phyloP scores from a whole-genome alignment of 1,284 basidiomycete genomes.

The Schizopora paradoxa region DNA sequence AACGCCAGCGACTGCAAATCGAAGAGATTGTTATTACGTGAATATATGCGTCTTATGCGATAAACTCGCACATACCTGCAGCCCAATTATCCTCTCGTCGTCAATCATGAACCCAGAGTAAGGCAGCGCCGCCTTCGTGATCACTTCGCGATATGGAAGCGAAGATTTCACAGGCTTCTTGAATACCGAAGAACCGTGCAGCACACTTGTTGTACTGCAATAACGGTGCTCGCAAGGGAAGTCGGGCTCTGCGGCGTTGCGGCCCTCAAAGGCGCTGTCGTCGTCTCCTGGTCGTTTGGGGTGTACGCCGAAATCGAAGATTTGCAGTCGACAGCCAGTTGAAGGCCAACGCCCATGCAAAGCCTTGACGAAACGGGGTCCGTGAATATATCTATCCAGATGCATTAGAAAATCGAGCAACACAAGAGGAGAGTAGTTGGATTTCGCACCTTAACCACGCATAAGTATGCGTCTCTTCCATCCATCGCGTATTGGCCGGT shows the following conservation, averaged over 20 bases:
- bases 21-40: background rate
- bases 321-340: slow-evolving; percentile 22
- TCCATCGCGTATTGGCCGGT: slow-evolving; percentile 33
- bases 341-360: slow-evolving; percentile 12
- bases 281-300: slow-evolving; percentile 17
- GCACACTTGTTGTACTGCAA: slow-evolving; percentile 1
- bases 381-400: slow-evolving; percentile 39
- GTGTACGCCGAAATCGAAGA: slow-evolving; percentile 37
- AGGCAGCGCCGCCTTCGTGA: slow-evolving; percentile 9
- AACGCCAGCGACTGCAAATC: slow-evolving; percentile 18
- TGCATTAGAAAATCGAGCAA: background rate
- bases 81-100: slow-evolving; percentile 29
- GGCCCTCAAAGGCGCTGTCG: slow-evolving; percentile 1
- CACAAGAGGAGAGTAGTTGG: background rate
- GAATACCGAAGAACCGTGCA: slow-evolving; percentile 9
- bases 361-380: slow-evolving; percentile 35
- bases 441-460: slow-evolving; percentile 38
- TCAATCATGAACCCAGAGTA: slow-evolving; percentile 30
- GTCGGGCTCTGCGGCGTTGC: slow-evolving; percentile 6
- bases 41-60: background rate
- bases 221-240: slow-evolving; percentile 7
- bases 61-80: slow-evolving; percentile 26
- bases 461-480: slow-evolving; percentile 27
- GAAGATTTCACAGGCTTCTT: slow-evolving; percentile 4
- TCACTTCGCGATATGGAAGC: slow-evolving; percentile 13